Evolutionary conservation across 169 alveolate genomes (phyloP).

Genomic region (Plasmodium malariae): DNA sequence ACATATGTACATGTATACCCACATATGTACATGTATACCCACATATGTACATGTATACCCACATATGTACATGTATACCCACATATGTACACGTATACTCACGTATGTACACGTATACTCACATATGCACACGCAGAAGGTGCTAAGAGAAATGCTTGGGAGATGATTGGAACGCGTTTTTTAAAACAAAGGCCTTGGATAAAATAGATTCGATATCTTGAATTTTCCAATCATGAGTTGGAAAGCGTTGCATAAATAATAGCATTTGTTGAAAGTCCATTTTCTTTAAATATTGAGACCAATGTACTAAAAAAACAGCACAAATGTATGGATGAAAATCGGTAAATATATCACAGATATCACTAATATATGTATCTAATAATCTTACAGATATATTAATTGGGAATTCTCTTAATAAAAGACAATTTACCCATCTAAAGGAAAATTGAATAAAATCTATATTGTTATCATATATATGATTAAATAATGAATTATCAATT

Average conservation of each 20-base stretch:
- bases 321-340: conserved; percentile 92
- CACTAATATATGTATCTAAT: conserved; percentile 94
- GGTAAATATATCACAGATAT: conserved; percentile 87
- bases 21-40: too few relatives aligned
- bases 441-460: conserved; percentile 92
- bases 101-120: too few relatives aligned
- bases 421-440: conserved; percentile 94
- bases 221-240: conserved; percentile 91
- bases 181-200: conserved; percentile 89
- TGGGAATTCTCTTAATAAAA: conserved; percentile 86
- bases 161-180: conserved; percentile 70
- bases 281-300: conserved; percentile 89
- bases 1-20: too few relatives aligned
- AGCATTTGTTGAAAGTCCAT: conserved; percentile 92
- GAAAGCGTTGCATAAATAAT: conserved; percentile 91
- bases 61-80: too few relatives aligned
- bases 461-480: conserved; percentile 87
- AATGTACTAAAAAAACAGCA: conserved; percentile 89
- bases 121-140: neutral
- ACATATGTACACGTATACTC: too few relatives aligned
- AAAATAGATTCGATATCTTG: conserved; percentile 92
- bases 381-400: conserved; percentile 87
- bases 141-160: conserved; percentile 71
- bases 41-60: too few relatives aligned
- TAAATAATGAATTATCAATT: conserved; percentile 88